Conservation (phyloP, 768 basidiomycete genomes). For the Agaricus sinodeliciosus region DNA sequence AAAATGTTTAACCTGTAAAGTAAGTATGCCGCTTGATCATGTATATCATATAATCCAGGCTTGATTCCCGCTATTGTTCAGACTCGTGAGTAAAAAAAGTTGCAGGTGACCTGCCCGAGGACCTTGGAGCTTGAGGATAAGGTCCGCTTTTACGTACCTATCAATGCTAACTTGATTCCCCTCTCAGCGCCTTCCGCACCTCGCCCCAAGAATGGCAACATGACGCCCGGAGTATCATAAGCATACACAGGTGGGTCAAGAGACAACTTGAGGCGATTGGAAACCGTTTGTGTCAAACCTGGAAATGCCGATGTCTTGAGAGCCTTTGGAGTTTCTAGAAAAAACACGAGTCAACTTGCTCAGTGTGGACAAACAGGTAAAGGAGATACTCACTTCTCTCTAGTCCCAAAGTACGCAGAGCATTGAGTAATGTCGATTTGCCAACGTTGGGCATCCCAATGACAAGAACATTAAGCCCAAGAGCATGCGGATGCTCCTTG, state of each 20-base stretch:
- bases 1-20: constrained; percentile 78
- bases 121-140: constrained; percentile 11
- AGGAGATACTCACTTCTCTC: constrained; percentile 57
- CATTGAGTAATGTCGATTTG: constrained; percentile 91
- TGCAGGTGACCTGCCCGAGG: constrained; percentile 14
- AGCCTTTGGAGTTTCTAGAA: constrained; percentile 75
- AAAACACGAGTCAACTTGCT: neutral
- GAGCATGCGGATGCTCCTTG: constrained; percentile 57
- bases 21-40: constrained; percentile 81
- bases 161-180: constrained; percentile 88
- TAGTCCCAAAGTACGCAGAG: constrained; percentile 81
- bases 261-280: constrained; percentile 82
- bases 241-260: constrained; percentile 83
- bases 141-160: constrained; percentile 54
- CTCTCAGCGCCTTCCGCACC: constrained; percentile 85
- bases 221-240: constrained; percentile 93
- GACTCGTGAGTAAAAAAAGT: constrained; percentile 12
- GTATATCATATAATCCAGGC: constrained; percentile 82
- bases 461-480: constrained; percentile 83
- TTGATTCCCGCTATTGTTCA: constrained; percentile 77
- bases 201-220: constrained; percentile 89
- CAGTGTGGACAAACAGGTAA: too few species aligned
- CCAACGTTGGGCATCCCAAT: constrained; percentile 99
- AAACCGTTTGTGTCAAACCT: constrained; percentile 84
- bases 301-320: constrained; percentile 85